Conservation (phyloP, 2,329 filamentous ascomycete species). For the Pseudonectria foliicola region DNA sequence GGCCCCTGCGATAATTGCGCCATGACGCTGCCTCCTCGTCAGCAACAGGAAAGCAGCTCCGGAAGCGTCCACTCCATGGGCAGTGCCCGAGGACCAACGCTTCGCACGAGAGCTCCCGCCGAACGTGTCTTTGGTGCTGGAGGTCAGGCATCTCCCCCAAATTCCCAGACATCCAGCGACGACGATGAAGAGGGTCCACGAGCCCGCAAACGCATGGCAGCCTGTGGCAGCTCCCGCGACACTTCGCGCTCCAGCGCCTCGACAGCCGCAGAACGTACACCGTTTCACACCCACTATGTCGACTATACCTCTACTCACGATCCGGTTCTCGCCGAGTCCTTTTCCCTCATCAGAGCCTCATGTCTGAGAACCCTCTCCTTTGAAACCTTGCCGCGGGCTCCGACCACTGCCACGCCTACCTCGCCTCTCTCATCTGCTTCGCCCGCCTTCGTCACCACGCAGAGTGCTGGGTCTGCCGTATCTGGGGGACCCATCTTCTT, state of each 20-base stretch:
- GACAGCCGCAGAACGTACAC: conserved; percentile 37
- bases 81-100: conserved; percentile 45
- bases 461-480: conserved; percentile 45
- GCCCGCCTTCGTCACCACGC: conserved; percentile 47
- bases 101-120: conserved; percentile 54
- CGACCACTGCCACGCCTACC: conserved; percentile 34
- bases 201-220: conserved; percentile 34
- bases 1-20: conserved; percentile 63
- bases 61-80: conserved; percentile 23
- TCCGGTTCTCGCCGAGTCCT: conserved; percentile 52
- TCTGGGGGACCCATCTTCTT: conserved; percentile 64
- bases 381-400: conserved; percentile 55
- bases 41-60: conserved; percentile 22
- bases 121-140: conserved; percentile 48
- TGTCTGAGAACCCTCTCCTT: conserved; percentile 61
- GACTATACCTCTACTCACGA: conserved; percentile 65
- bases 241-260: conserved; percentile 48
- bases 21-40: conserved; percentile 50
- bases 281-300: conserved; percentile 56
- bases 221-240: conserved; percentile 36
- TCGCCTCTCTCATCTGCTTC: conserved; percentile 31
- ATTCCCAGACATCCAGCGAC: conserved; percentile 45
- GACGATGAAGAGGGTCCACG: conserved; percentile 38
- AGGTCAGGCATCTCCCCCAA: conserved; percentile 43
- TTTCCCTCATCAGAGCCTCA: conserved; percentile 59